A percentile compares a stretch with the other conserved stretches of the same genome.
Evolutionary conservation across 2,329 filamentous ascomycete genomes (phyloP).

Genomic region (Apiospora rasikravindrae): DNA sequence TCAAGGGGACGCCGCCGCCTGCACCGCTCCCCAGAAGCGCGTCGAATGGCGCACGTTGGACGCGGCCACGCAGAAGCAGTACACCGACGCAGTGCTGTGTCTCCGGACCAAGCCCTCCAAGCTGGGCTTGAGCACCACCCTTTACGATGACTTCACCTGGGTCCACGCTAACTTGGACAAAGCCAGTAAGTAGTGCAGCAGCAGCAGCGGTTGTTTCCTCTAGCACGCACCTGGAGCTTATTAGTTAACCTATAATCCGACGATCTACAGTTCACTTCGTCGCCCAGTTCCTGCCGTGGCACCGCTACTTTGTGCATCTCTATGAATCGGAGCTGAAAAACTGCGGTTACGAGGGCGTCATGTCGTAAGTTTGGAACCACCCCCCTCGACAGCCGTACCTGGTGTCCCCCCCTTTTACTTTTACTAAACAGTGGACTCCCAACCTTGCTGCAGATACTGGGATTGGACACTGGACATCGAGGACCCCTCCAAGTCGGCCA

Average conservation of each 20-base stretch:
- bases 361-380: background rate
- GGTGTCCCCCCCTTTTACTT: no score
- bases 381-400: no score
- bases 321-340: background rate
- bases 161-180: background rate
- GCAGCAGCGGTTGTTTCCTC: background rate
- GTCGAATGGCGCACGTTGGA: slow-evolving; percentile 2
- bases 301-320: background rate
- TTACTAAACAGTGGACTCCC: no score
- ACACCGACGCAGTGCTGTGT: slow-evolving; percentile 4
- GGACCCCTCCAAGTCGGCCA: background rate
- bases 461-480: slow-evolving; percentile 3
- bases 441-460: background rate
- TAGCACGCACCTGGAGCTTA: background rate
- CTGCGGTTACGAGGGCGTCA: background rate
- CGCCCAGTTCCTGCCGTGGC: slow-evolving; percentile 5
- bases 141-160: slow-evolving; percentile 11
- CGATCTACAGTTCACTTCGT: background rate
- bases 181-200: background rate
- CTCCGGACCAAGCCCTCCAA: slow-evolving; percentile 5
- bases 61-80: background rate
- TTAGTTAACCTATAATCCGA: background rate
- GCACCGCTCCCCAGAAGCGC: background rate
- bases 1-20: background rate
- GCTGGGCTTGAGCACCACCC: background rate